A percentile compares a stretch with the other conserved stretches of the same genome.
Evolutionary conservation across 2,329 filamentous ascomycete genomes (phyloP).

Genomic region (Penicillium sp.): DNA sequence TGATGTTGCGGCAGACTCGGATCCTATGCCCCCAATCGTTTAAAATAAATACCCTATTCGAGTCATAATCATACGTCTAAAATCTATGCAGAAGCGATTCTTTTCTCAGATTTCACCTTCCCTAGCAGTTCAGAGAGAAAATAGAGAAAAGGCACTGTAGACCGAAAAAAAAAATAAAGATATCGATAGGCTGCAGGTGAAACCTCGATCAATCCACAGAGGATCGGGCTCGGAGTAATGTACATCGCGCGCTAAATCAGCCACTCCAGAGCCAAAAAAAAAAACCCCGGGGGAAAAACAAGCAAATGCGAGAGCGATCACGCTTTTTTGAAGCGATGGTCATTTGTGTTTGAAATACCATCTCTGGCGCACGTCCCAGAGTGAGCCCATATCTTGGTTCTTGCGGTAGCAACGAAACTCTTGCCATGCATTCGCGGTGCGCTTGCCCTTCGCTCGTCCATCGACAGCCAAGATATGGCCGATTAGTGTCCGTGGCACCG

Average conservation of each 20-base stretch:
- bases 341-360: conserved; percentile 36
- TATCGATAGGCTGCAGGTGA: not conserved
- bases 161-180: not conserved
- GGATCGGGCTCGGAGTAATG: not conserved
- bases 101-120: not conserved
- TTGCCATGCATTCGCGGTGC: conserved; percentile 46
- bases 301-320: not conserved
- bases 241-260: not conserved
- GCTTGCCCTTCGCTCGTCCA: conserved; percentile 35
- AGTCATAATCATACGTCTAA: not conserved
- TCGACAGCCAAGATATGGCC: conserved; percentile 42
- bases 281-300: not conserved
- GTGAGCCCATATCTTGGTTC: conserved; percentile 49
- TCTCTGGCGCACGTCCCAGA: conserved; percentile 46
- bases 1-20: conserved; percentile 53
- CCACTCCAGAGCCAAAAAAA: not conserved
- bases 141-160: not conserved
- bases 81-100: not conserved
- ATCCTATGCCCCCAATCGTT: conserved; percentile 18
- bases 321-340: not conserved
- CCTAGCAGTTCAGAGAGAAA: not conserved
- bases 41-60: conserved; percentile 2
- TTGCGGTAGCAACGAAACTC: conserved; percentile 44
- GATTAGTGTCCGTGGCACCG: conserved; percentile 29
- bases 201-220: not conserved